phyloP scores from a whole-genome alignment of 345 rosid species.

The Acer campestre region DNA sequence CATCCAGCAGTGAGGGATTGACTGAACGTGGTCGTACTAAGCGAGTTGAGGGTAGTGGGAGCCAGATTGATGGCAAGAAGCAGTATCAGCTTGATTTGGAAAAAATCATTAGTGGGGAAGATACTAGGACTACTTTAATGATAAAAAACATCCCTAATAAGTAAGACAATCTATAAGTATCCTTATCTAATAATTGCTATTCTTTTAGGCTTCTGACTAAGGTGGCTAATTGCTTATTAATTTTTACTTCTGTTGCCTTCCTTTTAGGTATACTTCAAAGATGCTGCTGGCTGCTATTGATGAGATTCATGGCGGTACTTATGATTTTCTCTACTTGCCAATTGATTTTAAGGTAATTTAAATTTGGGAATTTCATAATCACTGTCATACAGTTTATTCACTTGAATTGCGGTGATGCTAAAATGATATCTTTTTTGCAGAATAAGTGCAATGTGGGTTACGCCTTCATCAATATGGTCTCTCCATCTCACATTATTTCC shows the following conservation, averaged over 20 bases:
- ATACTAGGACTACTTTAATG: slow-evolving; percentile 86
- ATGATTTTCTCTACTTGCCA: slow-evolving; percentile 93
- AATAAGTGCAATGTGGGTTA: slow-evolving; percentile 98
- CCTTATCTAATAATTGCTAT: neutral
- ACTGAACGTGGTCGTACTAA: slow-evolving; percentile 49
- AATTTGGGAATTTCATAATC: slow-evolving; percentile 9
- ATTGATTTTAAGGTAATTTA: slow-evolving; percentile 80
- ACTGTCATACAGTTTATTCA: slow-evolving; percentile 11
- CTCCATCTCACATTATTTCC: slow-evolving; percentile 83
- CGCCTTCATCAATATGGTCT: slow-evolving; percentile 91
- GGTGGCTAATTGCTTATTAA: slow-evolving; percentile 9
- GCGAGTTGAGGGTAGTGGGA: slow-evolving; percentile 45
- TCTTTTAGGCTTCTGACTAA: slow-evolving; percentile 1
- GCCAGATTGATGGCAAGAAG: slow-evolving; percentile 61
- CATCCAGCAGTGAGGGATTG: slow-evolving; percentile 48
- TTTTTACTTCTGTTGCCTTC: slow-evolving; percentile 20
- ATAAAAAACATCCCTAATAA: slow-evolving; percentile 96
- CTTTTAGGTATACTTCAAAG: slow-evolving; percentile 86
- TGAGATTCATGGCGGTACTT: slow-evolving; percentile 79
- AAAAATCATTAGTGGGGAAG: slow-evolving; percentile 66
- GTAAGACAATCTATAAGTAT: slow-evolving; percentile 44
- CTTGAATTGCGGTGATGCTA: slow-evolving; percentile 18
- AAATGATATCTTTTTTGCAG: slow-evolving; percentile 48
- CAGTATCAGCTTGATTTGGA: slow-evolving; percentile 84
- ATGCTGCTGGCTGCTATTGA: slow-evolving; percentile 95